Evolutionary conservation across 2,329 filamentous ascomycete species (phyloP).

Genomic region (Claviceps pazoutovae): DNA sequence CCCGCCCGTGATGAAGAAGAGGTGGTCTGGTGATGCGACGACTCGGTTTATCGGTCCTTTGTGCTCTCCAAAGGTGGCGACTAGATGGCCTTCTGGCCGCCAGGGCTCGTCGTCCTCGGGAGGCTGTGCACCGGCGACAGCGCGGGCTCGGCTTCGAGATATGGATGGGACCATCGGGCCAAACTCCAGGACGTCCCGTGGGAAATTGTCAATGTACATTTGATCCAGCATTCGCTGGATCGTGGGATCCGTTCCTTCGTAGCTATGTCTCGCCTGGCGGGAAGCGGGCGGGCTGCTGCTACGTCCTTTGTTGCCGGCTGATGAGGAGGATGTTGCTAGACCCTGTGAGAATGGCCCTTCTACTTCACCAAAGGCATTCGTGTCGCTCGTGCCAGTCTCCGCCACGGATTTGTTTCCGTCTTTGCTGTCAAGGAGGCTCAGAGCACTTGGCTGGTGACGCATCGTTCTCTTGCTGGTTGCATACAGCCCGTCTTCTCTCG

Average conservation of each 20-base stretch:
- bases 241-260: constrained; percentile 62
- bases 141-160: constrained; percentile 38
- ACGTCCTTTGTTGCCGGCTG: constrained; percentile 13
- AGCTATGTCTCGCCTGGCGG: constrained; percentile 57
- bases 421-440: constrained; percentile 44
- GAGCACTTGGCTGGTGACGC: constrained; percentile 44
- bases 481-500: constrained; percentile 27
- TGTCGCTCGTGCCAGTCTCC: constrained; percentile 44
- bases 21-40: constrained; percentile 72
- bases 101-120: constrained; percentile 35
- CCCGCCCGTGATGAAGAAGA: constrained; percentile 87
- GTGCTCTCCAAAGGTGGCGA: constrained; percentile 84
- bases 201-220: constrained; percentile 65
- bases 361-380: constrained; percentile 46
- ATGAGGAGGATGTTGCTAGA: constrained; percentile 10
- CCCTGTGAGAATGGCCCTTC: constrained; percentile 38
- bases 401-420: constrained; percentile 44
- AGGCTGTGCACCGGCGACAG: constrained; percentile 31
- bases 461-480: constrained; percentile 31
- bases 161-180: constrained; percentile 68
- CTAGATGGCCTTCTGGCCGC: constrained; percentile 70
- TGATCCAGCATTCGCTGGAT: constrained; percentile 64
- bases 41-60: constrained; percentile 69
- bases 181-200: constrained; percentile 53
- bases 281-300: constrained; percentile 16